These are phyloP conservation scores for Aspergillus ruber DNA, from an alignment of 2,329 filamentous ascomycete species.

Conservation along the genomic window DNA sequence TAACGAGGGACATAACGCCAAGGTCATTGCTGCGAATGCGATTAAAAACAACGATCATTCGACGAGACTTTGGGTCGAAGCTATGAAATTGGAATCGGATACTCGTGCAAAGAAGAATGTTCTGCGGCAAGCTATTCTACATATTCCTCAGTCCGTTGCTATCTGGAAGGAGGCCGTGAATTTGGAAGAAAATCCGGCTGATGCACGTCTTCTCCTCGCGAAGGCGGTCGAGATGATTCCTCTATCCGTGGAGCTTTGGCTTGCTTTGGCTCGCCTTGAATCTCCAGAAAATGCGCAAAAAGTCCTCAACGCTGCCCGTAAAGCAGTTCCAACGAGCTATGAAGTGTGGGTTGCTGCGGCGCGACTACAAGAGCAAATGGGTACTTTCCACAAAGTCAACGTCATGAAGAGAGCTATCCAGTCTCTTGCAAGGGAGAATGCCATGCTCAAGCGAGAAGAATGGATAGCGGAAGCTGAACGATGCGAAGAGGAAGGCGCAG, in stretches of 20 bases:
- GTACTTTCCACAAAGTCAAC: constrained; percentile 70
- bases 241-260: constrained; percentile 87
- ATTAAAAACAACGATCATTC: constrained; percentile 88
- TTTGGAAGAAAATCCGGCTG: constrained; percentile 79
- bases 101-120: constrained; percentile 84
- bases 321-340: constrained; percentile 84
- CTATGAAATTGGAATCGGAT: constrained; percentile 85
- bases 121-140: constrained; percentile 80
- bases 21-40: constrained; percentile 87
- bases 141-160: constrained; percentile 87
- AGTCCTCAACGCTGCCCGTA: constrained; percentile 89
- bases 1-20: constrained; percentile 87
- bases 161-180: constrained; percentile 99
- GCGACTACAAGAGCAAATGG: constrained; percentile 82
- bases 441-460: constrained; percentile 95
- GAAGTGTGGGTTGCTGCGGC: constrained; percentile 97
- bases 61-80: constrained; percentile 87
- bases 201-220: constrained; percentile 80
- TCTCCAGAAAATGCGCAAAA: constrained; percentile 87
- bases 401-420: constrained; percentile 94
- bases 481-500: constrained; percentile 85
- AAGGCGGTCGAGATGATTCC: constrained; percentile 96
- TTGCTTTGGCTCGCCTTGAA: constrained; percentile 84
- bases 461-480: constrained; percentile 95
- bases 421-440: constrained; percentile 78